These are phyloP conservation scores for Serendipita sp. DNA, from an alignment of 768 basidiomycete genomes.

Conservation along the genomic window DNA sequence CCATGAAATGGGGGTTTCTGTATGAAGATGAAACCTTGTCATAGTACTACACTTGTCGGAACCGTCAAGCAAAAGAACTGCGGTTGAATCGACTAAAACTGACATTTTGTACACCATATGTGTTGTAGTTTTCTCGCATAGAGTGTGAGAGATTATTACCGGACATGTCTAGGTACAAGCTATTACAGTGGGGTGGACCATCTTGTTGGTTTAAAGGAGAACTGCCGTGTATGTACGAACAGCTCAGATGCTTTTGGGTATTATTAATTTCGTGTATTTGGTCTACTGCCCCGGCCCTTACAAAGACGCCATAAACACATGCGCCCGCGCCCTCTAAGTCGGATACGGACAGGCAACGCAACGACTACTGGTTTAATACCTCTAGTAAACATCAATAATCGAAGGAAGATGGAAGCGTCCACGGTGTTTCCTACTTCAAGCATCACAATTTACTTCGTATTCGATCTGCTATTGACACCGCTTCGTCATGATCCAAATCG, in stretches of 20 bases:
- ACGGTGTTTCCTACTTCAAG: no score
- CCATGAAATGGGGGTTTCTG: constrained; percentile 58
- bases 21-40: constrained; percentile 49
- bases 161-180: not conserved
- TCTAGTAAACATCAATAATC: not conserved
- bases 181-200: no score
- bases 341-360: no score
- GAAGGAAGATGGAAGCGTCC: not conserved
- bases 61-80: not conserved
- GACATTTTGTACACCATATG: constrained; percentile 46
- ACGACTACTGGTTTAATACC: no score
- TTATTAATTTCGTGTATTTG: no score
- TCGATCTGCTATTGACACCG: constrained; percentile 25
- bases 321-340: no score
- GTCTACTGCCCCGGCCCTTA: no score
- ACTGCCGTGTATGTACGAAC: no score
- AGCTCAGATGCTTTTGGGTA: no score
- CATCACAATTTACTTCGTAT: constrained; percentile 30
- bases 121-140: constrained; percentile 35
- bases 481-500: constrained; percentile 47
- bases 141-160: constrained; percentile 21
- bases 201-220: no score
- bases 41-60: constrained; percentile 32
- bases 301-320: no score
- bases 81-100: constrained; percentile 7